These are phyloP conservation scores for Streptanthus diversifolius DNA, from an alignment of 345 rosid genomes.

Conservation along the genomic window DNA sequence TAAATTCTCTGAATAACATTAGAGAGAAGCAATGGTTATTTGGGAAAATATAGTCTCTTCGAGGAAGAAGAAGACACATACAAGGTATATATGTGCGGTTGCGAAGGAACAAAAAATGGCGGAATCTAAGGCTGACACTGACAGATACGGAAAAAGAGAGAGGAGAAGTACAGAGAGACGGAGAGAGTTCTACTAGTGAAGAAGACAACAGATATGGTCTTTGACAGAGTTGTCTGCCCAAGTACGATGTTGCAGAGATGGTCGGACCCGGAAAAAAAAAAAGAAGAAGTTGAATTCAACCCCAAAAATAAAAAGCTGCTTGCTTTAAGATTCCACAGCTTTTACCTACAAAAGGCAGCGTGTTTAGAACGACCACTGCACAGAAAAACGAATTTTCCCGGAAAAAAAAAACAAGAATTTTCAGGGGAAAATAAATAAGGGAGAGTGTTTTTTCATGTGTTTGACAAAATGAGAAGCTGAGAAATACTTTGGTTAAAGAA, in stretches of 20 bases:
- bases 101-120: conserved; percentile 18
- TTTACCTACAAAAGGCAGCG: conserved; percentile 30
- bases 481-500: neutral
- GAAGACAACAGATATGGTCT: conserved; percentile 32
- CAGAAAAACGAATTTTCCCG: conserved; percentile 22
- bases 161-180: neutral
- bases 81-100: neutral
- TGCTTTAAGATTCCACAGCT: conserved; percentile 26
- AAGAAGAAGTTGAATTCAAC: conserved; percentile 17
- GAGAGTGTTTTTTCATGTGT: neutral
- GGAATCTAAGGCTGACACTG: conserved; percentile 31
- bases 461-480: neutral
- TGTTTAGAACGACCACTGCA: conserved; percentile 33
- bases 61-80: conserved; percentile 8
- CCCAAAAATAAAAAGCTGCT: neutral
- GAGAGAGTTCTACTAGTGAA: conserved; percentile 7
- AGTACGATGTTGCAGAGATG: conserved; percentile 38
- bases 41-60: neutral
- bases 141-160: conserved; percentile 10
- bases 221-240: conserved; percentile 18
- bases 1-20: neutral
- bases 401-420: conserved; percentile 6
- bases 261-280: conserved; percentile 20
- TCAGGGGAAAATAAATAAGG: neutral
- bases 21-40: no score